A percentile compares a stretch with the other conserved stretches of the same genome.
Evolutionary conservation across 1,284 basidiomycete species (phyloP).

Genomic region (Coniferiporia weirii): DNA sequence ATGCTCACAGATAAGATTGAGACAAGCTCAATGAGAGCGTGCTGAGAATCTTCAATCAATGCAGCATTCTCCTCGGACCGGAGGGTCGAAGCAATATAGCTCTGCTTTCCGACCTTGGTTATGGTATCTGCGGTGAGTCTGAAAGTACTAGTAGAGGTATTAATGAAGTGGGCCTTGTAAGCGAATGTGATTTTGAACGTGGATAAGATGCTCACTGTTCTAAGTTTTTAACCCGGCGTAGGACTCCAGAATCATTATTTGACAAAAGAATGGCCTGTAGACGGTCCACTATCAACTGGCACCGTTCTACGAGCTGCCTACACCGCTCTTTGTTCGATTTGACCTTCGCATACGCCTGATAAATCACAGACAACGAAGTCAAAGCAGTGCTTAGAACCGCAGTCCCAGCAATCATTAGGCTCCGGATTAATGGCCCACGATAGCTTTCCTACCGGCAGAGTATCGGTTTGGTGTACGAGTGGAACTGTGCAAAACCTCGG

Average conservation of each 20-base stretch:
- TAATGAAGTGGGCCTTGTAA: not conserved
- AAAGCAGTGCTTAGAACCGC: constrained; percentile 19
- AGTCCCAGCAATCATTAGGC: constrained; percentile 14
- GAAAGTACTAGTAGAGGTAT: constrained; percentile 18
- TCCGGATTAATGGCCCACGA: not conserved
- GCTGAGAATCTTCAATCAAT: constrained; percentile 22
- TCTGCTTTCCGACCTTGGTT: constrained; percentile 21
- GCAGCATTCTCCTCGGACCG: constrained; percentile 22
- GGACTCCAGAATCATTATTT: constrained; percentile 10
- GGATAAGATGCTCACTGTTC: constrained; percentile 17
- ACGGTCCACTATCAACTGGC: constrained; percentile 22
- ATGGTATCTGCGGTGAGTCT: constrained; percentile 20
- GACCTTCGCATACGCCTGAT: constrained; percentile 23
- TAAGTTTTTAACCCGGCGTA: constrained; percentile 18
- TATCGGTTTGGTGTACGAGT: too few relatives aligned
- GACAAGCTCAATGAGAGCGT: constrained; percentile 21
- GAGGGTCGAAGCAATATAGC: constrained; percentile 20
- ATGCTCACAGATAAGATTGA: constrained; percentile 21
- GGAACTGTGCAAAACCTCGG: too few relatives aligned
- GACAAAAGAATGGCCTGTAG: constrained; percentile 18
- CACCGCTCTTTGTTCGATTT: constrained; percentile 24
- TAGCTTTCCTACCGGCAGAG: not conserved
- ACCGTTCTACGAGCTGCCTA: constrained; percentile 22
- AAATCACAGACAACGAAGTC: constrained; percentile 22
- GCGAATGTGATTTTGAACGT: not conserved